These are phyloP conservation scores for Trichomonascaceae sp. DNA, from an alignment of 1,139 yeast genomes.

Conservation along the genomic window DNA sequence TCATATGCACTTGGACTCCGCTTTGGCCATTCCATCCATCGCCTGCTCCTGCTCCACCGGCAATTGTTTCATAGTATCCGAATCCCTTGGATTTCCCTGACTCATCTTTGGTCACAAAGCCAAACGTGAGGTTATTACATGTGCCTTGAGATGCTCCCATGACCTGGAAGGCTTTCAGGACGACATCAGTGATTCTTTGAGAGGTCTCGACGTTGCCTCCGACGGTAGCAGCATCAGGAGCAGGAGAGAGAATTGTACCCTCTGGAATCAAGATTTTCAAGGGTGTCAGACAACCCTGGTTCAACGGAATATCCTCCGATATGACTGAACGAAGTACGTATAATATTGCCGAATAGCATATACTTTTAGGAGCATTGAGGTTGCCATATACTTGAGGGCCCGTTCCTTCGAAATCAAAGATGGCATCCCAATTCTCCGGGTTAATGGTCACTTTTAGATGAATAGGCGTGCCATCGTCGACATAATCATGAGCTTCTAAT, in stretches of 20 bases:
- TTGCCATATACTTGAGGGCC: conserved; percentile 57
- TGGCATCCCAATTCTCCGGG: conserved; percentile 42
- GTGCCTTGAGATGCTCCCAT: conserved; percentile 79
- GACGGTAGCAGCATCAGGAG: conserved; percentile 74
- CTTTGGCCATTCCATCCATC: conserved; percentile 55
- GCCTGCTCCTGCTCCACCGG: conserved; percentile 71
- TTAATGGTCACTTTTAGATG: conserved; percentile 41
- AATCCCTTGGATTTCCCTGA: conserved; percentile 46
- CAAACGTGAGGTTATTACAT: conserved; percentile 69
- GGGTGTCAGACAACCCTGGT: conserved; percentile 78
- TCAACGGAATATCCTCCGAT: conserved; percentile 72
- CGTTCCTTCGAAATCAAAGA: conserved; percentile 56
- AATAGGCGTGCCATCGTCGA: conserved; percentile 60
- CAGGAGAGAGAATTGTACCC: conserved; percentile 64
- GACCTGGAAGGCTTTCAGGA: conserved; percentile 67
- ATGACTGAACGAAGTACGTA: conserved; percentile 73
- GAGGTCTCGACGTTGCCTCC: conserved; percentile 90
- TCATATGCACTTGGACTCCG: conserved; percentile 67
- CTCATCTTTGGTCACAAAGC: conserved; percentile 35
- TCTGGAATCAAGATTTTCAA: conserved; percentile 59
- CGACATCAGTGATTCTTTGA: conserved; percentile 75
- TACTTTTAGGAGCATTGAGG: conserved; percentile 64
- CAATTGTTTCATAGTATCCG: conserved; percentile 68
- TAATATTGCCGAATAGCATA: conserved; percentile 72
- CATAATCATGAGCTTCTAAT: conserved; percentile 44